Evolutionary conservation across 805 yeast genomes (phyloP), one percentile per base, ranked within the genome.

Genomic region (Starmerella davenportii): DNA sequence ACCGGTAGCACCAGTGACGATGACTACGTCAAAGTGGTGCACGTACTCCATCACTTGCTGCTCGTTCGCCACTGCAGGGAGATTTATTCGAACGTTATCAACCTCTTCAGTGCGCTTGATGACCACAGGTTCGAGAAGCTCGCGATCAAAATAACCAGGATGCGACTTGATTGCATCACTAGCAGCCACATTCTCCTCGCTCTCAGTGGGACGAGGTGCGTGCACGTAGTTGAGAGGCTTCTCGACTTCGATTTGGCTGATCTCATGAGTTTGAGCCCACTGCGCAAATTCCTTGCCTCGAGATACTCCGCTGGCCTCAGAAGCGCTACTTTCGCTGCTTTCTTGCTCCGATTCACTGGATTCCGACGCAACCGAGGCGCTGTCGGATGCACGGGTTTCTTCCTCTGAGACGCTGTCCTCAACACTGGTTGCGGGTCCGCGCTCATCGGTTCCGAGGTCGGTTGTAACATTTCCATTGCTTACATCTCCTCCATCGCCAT

Each of bases 1-100:
- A 50, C 98, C 98, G 1, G 98, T 90, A 51, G 85, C 96, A 65
- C 98, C 98, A 62, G 95, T 87, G 20, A 90, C 67, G 13, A 90
- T 76, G 0, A 85, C 74, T 43, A 87, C 78, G 51, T 85, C 95
- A 52, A 87, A 79, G 51, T 87, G 92, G 54, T 79, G 80, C 37
- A 90, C 70, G 1, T 95, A 93, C 55, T 90, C 99, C 95, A 90
- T 82, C 36, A 90, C 79, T 39, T 74, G 65, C 55, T 81, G 93
- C 52, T 90, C 99, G 56, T 82, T 93, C 5, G 76, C 76, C 45
- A 71, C 79, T 0, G 90, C 95, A 1, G 99, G 99, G 16, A 90
- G 62, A 38, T 73, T 68, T 59, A 74, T 63, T 45, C 98, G 65
- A 24, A 65, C 65, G 17, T 63, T 54, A 52, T 82, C 93, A 18